A percentile compares a stretch with the other conserved stretches of the same genome.
These are phyloP conservation scores for Spinellus fusiger DNA, from an alignment of 192 early-diverging fungal species.

Conservation along the genomic window DNA sequence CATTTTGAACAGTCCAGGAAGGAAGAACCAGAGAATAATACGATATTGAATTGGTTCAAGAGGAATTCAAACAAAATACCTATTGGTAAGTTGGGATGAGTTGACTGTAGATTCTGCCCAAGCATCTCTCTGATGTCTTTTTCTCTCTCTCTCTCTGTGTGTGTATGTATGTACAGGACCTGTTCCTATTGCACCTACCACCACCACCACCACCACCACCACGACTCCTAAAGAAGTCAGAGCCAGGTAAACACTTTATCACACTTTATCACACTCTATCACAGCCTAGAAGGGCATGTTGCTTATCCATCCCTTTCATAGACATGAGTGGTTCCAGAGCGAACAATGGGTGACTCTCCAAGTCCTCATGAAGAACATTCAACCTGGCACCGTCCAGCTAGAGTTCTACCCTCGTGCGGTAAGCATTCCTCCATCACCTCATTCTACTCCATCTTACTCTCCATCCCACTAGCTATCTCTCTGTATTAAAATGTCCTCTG, in stretches of 20 bases:
- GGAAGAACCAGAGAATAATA: constrained; percentile 40
- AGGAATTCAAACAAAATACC: constrained; percentile 55
- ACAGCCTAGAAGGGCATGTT: background rate
- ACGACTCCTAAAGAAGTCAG: background rate
- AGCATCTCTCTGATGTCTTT: constrained; percentile 4
- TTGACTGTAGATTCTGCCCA: constrained; percentile 9
- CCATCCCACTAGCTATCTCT: constrained; percentile 73
- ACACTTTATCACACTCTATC: background rate
- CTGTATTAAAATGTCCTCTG: constrained; percentile 74
- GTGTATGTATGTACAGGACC: background rate
- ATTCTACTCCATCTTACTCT: background rate
- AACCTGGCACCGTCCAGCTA: constrained; percentile 63
- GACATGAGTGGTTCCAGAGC: constrained; percentile 99
- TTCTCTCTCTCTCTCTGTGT: background rate
- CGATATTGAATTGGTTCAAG: constrained; percentile 44
- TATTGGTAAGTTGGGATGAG: constrained; percentile 44
- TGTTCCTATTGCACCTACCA: background rate
- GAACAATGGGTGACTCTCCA: constrained; percentile 81
- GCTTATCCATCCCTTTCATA: constrained; percentile 29
- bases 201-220: too few relatives aligned
- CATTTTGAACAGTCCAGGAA: constrained; percentile 40
- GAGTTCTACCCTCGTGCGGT: constrained; percentile 55
- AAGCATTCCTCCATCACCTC: constrained; percentile 13
- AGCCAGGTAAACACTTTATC: background rate
- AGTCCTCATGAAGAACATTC: constrained; percentile 87